Conservation (phyloP, 73 alveolate genomes). For the Paramecium sexaurelia region DNA sequence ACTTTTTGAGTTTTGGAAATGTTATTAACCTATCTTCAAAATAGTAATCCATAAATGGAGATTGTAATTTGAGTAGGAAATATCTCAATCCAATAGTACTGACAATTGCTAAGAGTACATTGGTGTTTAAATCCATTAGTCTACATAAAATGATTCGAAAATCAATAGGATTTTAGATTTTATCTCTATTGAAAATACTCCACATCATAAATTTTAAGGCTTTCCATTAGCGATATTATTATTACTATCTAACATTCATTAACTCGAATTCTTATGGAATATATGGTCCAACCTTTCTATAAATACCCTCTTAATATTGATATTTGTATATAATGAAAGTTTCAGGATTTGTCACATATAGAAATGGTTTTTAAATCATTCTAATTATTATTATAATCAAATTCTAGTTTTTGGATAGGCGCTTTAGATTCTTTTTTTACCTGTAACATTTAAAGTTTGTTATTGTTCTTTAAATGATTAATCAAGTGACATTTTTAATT, state of each 20-base stretch:
- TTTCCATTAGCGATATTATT: constrained; percentile 17
- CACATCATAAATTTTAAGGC: constrained; percentile 45
- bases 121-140: constrained; percentile 28
- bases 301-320: not conserved
- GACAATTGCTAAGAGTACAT: not conserved
- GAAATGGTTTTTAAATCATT: constrained; percentile 10
- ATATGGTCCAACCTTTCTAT: not conserved
- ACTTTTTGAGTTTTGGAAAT: not conserved
- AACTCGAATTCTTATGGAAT: constrained; percentile 23
- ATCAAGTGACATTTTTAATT: not conserved
- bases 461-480: constrained; percentile 47
- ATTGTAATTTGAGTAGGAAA: not conserved
- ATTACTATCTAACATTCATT: not conserved
- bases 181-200: constrained; percentile 27
- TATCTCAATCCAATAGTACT: not conserved
- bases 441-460: constrained; percentile 8
- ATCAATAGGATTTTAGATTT: constrained; percentile 13
- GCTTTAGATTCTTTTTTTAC: constrained; percentile 30
- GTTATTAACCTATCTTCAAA: constrained; percentile 46
- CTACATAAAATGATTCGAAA: constrained; percentile 5
- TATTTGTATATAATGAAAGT: constrained; percentile 18
- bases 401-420: constrained; percentile 53
- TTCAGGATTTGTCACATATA: constrained; percentile 41
- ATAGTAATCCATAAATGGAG: constrained; percentile 57
- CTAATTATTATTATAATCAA: not conserved